Conservation (phyloP, 345 rosid species). For the Eucalyptus fibrosa region DNA sequence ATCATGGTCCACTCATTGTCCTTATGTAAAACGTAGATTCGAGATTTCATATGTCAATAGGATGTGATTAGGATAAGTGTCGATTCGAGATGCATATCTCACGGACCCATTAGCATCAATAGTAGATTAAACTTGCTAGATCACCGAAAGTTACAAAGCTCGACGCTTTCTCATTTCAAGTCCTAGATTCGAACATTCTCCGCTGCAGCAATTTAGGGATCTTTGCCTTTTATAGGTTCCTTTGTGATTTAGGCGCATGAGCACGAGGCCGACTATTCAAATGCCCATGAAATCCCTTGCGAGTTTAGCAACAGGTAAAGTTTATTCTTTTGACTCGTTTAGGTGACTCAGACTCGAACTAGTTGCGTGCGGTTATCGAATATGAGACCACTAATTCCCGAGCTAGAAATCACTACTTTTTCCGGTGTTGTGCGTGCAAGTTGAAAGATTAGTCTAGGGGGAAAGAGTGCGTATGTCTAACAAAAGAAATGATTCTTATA, state of each 20-base stretch:
- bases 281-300: not conserved
- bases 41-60: not conserved
- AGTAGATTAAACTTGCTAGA: not conserved
- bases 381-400: not conserved
- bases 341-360: rapidly evolving
- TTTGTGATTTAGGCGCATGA: not conserved
- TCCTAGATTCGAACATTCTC: not conserved
- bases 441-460: not conserved
- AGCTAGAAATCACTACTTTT: not conserved
- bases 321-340: not conserved
- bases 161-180: not conserved
- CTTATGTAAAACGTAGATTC: not conserved
- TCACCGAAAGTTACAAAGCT: not conserved
- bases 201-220: not conserved
- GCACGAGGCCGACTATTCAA: not conserved
- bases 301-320: not conserved
- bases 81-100: not conserved
- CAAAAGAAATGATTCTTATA: not conserved
- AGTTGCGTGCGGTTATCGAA: not conserved
- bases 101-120: not conserved
- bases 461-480: not conserved
- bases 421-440: not conserved
- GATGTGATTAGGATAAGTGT: not conserved
- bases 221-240: not conserved
- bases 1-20: not conserved